Evolutionary conservation across 169 alveolate species (phyloP).

Genomic region (Cryptosporidium viatorum): DNA sequence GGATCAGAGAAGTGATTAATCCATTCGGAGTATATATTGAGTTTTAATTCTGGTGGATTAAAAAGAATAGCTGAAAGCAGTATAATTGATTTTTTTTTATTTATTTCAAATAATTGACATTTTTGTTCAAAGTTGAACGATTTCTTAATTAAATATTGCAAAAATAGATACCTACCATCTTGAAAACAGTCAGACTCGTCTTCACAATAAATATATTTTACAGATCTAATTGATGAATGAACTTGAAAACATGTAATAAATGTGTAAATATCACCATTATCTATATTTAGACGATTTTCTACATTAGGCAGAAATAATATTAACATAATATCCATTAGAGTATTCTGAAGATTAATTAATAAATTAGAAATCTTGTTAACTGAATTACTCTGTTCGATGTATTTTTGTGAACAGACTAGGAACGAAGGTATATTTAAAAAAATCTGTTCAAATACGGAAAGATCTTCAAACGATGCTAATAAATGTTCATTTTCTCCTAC

Average conservation of each 20-base stretch:
- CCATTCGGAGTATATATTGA: conserved; percentile 31
- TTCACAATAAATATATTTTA: conserved; percentile 21
- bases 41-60: conserved; percentile 20
- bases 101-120: background rate
- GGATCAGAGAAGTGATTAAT: conserved; percentile 49
- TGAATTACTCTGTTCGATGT: background rate
- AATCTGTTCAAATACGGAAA: conserved; percentile 30
- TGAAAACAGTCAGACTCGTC: background rate
- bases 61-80: conserved; percentile 24
- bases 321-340: conserved; percentile 30
- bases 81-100: conserved; percentile 9
- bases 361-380: background rate
- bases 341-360: background rate
- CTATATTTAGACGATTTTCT: background rate
- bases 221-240: background rate
- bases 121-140: background rate
- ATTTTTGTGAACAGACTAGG: conserved; percentile 19
- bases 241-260: conserved; percentile 20
- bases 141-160: conserved; percentile 38
- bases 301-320: background rate
- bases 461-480: background rate
- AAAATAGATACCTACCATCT: conserved; percentile 11
- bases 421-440: conserved; percentile 42
- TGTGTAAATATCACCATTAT: background rate
- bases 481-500: background rate